A percentile compares a stretch with the other conserved stretches of the same genome.
Conservation (phyloP, 2,329 filamentous ascomycete species). For the Zasmidium citrigriseum region DNA sequence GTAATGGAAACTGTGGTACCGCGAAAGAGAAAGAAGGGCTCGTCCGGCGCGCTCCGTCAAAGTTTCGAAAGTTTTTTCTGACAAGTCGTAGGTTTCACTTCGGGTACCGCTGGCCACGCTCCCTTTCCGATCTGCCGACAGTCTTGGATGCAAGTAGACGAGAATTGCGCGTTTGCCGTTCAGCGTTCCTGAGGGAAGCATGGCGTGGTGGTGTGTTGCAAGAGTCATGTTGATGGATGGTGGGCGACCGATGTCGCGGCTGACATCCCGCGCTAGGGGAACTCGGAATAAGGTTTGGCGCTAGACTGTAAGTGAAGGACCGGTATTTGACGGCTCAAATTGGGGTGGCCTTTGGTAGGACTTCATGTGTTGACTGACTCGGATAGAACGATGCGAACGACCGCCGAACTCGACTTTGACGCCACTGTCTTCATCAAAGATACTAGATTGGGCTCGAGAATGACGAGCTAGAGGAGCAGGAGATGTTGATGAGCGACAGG, state of each 20-base stretch:
- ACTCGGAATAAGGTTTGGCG: not conserved
- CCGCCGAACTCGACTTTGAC: too few relatives aligned
- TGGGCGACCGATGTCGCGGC: not conserved
- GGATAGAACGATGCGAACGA: too few relatives aligned
- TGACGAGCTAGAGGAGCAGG: too few relatives aligned
- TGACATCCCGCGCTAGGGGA: not conserved
- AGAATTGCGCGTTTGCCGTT: not conserved
- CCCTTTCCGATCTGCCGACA: not conserved
- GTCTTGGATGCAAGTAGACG: not conserved
- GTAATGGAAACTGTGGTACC: not conserved
- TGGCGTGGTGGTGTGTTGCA: not conserved
- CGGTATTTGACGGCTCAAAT: not conserved
- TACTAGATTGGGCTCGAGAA: too few relatives aligned
- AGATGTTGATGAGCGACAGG: too few relatives aligned
- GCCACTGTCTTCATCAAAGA: too few relatives aligned
- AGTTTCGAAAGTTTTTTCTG: not conserved
- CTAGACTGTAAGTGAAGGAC: not conserved
- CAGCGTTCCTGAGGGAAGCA: not conserved
- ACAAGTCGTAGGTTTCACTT: not conserved
- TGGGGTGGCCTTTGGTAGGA: too few relatives aligned
- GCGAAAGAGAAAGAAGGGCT: not conserved
- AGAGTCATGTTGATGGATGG: not conserved
- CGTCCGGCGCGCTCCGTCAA: not conserved
- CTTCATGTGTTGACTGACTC: too few relatives aligned
- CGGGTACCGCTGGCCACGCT: not conserved